Percentiles rank a stretch among this genome's conserved stretches.
phyloP scores from a whole-genome alignment of 2,329 filamentous ascomycete genomes.

The Curvularia lunata region DNA sequence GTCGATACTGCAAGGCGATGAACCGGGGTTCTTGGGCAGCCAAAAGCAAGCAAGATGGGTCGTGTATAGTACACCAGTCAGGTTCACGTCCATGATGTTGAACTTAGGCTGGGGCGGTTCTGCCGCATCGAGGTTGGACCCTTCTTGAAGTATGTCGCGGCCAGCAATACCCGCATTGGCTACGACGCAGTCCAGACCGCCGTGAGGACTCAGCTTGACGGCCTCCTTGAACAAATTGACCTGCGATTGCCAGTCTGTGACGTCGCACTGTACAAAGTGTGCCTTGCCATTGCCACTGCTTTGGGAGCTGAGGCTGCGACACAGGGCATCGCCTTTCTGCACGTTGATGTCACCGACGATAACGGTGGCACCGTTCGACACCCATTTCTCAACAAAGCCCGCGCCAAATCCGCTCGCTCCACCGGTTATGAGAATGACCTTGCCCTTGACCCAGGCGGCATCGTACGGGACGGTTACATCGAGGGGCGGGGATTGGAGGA shows the following conservation, averaged over 20 bases:
- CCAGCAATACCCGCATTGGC: slow-evolving; percentile 70
- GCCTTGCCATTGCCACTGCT: slow-evolving; percentile 53
- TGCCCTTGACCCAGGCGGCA: slow-evolving; percentile 46
- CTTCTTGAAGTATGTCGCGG: slow-evolving; percentile 55
- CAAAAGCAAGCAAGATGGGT: slow-evolving; percentile 68
- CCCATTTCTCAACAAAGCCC: slow-evolving; percentile 49
- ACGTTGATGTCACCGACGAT: slow-evolving; percentile 69
- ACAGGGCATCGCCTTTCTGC: slow-evolving; percentile 60
- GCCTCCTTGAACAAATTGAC: slow-evolving; percentile 68
- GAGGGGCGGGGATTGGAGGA: slow-evolving; percentile 49
- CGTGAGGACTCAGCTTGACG: slow-evolving; percentile 59
- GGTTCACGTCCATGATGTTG: slow-evolving; percentile 65
- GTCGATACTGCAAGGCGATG: slow-evolving; percentile 42
- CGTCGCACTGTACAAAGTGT: slow-evolving; percentile 67
- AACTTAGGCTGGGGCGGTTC: slow-evolving; percentile 59
- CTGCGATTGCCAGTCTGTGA: slow-evolving; percentile 69
- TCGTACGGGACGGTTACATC: slow-evolving; percentile 46
- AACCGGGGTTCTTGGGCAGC: slow-evolving; percentile 59
- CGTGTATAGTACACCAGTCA: slow-evolving; percentile 69
- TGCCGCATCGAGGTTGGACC: slow-evolving; percentile 53
- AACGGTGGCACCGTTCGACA: slow-evolving; percentile 58
- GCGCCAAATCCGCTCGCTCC: slow-evolving; percentile 51
- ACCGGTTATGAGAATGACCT: slow-evolving; percentile 49
- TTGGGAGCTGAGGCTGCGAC: slow-evolving; percentile 58
- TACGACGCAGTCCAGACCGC: slow-evolving; percentile 67